Conservation (phyloP, 495 filamentous ascomycete genomes). For the Sordaria brevicollis region DNA sequence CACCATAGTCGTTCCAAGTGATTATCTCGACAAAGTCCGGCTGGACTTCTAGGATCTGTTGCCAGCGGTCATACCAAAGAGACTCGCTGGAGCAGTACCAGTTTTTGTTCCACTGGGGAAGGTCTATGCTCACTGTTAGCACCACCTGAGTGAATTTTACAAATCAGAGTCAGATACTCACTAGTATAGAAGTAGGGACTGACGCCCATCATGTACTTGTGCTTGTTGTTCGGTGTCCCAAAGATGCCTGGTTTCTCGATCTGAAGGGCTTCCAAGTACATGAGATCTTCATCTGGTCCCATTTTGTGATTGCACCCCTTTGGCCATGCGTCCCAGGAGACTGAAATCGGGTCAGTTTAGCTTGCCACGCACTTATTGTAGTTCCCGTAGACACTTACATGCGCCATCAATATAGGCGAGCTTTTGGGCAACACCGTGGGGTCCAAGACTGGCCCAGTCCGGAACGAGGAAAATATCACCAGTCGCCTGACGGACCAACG, state of each 20-base stretch:
- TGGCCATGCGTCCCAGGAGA: constrained; percentile 71
- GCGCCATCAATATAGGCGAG: constrained; percentile 47
- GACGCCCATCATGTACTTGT: constrained; percentile 66
- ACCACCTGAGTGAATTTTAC: neutral
- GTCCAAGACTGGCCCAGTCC: constrained; percentile 51
- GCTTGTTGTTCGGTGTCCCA: neutral
- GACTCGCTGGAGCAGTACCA: constrained; percentile 64
- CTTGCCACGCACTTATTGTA: neutral
- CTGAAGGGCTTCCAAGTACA: constrained; percentile 37
- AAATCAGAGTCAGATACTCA: constrained; percentile 12
- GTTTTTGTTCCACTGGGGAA: constrained; percentile 60
- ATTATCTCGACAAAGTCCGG: constrained; percentile 57
- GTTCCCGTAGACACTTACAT: constrained; percentile 24
- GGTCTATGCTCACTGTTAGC: constrained; percentile 31
- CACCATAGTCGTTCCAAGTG: constrained; percentile 65
- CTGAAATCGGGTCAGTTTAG: constrained; percentile 5
- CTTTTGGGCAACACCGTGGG: constrained; percentile 34
- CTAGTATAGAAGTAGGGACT: constrained; percentile 65
- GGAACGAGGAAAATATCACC: constrained; percentile 51
- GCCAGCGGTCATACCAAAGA: constrained; percentile 68
- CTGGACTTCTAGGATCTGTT: constrained; percentile 50
- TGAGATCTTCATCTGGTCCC: constrained; percentile 39
- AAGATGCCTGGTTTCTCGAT: constrained; percentile 31
- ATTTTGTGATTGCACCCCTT: constrained; percentile 43
- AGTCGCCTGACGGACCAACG: constrained; percentile 38